These are phyloP conservation scores for Apiotrichum domesticum DNA, from an alignment of 1,284 basidiomycete genomes.

Conservation along the genomic window DNA sequence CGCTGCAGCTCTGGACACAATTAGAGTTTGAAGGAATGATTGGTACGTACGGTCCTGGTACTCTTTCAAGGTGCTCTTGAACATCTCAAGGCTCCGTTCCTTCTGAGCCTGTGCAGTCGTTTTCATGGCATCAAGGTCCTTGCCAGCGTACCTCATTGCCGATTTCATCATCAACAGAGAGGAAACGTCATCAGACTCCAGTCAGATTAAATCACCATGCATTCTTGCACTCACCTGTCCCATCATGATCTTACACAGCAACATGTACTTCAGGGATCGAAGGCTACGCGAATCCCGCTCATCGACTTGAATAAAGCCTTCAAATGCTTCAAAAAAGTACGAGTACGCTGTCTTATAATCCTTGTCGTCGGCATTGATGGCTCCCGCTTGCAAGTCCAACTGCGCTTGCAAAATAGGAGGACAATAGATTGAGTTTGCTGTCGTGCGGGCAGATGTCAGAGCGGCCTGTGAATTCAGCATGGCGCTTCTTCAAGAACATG, in stretches of 20 bases:
- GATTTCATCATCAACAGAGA: conserved; percentile 80
- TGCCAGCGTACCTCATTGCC: conserved; percentile 70
- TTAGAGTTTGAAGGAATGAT: neutral
- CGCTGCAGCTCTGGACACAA: conserved; percentile 71
- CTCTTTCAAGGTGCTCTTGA: conserved; percentile 78
- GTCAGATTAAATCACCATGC: neutral
- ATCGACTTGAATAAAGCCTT: conserved; percentile 65
- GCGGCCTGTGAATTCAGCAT: conserved; percentile 58
- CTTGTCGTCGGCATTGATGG: conserved; percentile 93
- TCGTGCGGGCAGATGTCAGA: conserved; percentile 84
- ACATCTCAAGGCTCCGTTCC: conserved; percentile 79
- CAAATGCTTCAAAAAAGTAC: conserved; percentile 97
- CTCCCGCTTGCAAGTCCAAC: conserved; percentile 85
- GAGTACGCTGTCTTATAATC: conserved; percentile 97
- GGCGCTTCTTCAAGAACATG: too few species aligned
- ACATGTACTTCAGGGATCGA: conserved; percentile 93
- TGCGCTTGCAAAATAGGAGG: conserved; percentile 87
- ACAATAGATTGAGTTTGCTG: conserved; percentile 96
- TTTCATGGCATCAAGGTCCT: conserved; percentile 89
- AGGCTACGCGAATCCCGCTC: conserved; percentile 53
- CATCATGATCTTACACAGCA: conserved; percentile 96
- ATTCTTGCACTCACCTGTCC: conserved; percentile 63
- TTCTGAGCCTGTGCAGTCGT: conserved; percentile 90
- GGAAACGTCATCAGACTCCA: conserved; percentile 84
- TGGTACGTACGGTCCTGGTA: conserved; percentile 69